Evolutionary conservation across 2,329 filamentous ascomycete genomes (phyloP).

Genomic region (Ampelomyces quisqualis): DNA sequence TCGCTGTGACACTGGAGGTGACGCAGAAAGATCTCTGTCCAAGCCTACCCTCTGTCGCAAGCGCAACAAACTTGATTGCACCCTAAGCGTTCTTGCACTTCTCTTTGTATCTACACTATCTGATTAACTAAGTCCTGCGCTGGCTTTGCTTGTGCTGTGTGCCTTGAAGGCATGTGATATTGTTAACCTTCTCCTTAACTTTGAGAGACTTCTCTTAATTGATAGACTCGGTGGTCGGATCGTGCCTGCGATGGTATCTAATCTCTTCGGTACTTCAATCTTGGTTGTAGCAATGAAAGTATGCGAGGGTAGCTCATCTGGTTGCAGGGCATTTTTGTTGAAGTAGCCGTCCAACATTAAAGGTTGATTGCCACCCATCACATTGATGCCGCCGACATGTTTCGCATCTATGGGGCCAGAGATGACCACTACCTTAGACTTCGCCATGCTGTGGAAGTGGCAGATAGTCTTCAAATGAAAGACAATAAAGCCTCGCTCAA

Average conservation of each 20-base stretch:
- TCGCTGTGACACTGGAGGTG: not conserved
- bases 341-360: conserved; percentile 24
- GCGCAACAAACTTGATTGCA: conserved; percentile 22
- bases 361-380: conserved; percentile 21
- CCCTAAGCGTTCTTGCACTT: conserved; percentile 9
- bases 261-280: conserved; percentile 28
- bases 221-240: conserved; percentile 30
- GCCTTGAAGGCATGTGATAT: conserved; percentile 18
- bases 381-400: conserved; percentile 35
- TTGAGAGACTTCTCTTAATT: conserved; percentile 29
- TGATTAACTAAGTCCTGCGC: conserved; percentile 3
- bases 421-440: conserved; percentile 29
- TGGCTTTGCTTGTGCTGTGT: conserved; percentile 5
- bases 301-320: conserved; percentile 32
- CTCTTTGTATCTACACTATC: conserved; percentile 3
- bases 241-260: conserved; percentile 27
- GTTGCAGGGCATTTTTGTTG: conserved; percentile 17
- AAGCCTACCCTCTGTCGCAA: conserved; percentile 19
- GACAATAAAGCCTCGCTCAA: no score
- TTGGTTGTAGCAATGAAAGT: conserved; percentile 25
- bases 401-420: conserved; percentile 37
- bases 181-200: conserved; percentile 21
- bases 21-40: conserved; percentile 10
- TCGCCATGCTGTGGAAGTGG: conserved; percentile 15
- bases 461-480: conserved; percentile 6